A percentile compares a stretch with the other conserved stretches of the same genome.
Evolutionary conservation across 352 stramenopile species (phyloP).

Genomic region (Globisporangium nagaii): DNA sequence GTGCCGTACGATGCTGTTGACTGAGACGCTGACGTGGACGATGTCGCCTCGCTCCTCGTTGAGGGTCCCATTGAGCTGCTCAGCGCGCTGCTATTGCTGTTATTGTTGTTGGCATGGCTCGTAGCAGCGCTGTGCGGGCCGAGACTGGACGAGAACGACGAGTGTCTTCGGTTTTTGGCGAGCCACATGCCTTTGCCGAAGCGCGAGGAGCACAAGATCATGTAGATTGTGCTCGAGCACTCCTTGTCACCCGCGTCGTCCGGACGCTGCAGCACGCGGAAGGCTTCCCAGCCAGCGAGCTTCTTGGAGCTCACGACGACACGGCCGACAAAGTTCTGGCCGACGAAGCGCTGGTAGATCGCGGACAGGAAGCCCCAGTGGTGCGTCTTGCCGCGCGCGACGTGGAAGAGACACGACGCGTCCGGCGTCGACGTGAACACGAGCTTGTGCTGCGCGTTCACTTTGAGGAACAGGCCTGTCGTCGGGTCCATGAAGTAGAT

Average conservation of each 20-base stretch:
- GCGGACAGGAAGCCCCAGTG: slow-evolving; percentile 77
- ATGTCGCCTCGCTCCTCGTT: slow-evolving; percentile 9
- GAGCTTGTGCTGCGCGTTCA: slow-evolving; percentile 60
- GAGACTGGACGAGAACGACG: slow-evolving; percentile 10
- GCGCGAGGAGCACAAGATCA: slow-evolving; percentile 69
- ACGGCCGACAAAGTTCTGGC: slow-evolving; percentile 69
- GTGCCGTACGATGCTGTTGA: slow-evolving; percentile 3
- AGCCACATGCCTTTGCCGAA: slow-evolving; percentile 85
- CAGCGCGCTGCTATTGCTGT: background rate
- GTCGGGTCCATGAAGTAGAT: slow-evolving; percentile 67
- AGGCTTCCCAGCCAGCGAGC: slow-evolving; percentile 63
- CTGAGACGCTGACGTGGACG: slow-evolving; percentile 1
- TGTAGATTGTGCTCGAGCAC: slow-evolving; percentile 33
- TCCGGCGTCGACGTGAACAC: slow-evolving; percentile 56
- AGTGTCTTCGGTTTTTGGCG: slow-evolving; percentile 33
- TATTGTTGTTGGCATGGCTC: too few species aligned
- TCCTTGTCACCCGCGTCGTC: slow-evolving; percentile 11
- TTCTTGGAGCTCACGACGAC: slow-evolving; percentile 62
- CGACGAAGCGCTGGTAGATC: slow-evolving; percentile 57
- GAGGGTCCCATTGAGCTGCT: background rate
- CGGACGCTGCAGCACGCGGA: slow-evolving; percentile 54
- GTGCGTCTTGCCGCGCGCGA: slow-evolving; percentile 65
- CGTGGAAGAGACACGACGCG: slow-evolving; percentile 67
- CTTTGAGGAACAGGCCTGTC: slow-evolving; percentile 45
- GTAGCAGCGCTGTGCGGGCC: background rate